Conservation (phyloP, 148 eudicot species). For the Pharnaceum exiguum region DNA sequence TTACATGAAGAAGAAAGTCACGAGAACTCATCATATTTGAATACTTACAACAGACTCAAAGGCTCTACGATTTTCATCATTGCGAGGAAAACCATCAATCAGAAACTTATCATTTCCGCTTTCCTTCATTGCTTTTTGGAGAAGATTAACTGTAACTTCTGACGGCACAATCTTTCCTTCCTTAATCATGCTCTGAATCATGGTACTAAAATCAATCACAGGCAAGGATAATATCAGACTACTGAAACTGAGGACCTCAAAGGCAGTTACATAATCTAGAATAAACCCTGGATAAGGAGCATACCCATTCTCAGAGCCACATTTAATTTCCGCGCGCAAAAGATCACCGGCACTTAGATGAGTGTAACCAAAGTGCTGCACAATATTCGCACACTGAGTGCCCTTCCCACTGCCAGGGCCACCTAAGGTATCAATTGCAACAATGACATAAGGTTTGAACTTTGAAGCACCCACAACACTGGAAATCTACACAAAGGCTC, state of each 20-base stretch:
- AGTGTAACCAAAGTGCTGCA: conserved; percentile 37
- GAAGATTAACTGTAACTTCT: conserved; percentile 71
- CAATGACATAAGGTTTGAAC: neutral
- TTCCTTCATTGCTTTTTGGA: conserved; percentile 59
- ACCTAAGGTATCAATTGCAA: conserved; percentile 14
- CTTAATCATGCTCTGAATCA: conserved; percentile 80
- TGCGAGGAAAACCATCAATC: conserved; percentile 84
- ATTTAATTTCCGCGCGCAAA: conserved; percentile 39
- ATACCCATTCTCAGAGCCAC: conserved; percentile 45
- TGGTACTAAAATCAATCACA: conserved; percentile 37
- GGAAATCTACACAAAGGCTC: neutral
- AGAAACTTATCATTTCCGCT: conserved; percentile 64
- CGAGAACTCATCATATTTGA: neutral
- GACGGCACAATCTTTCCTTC: conserved; percentile 88
- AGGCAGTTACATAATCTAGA: neutral
- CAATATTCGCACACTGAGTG: conserved; percentile 40
- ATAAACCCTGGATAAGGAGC: neutral
- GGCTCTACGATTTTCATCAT: conserved; percentile 69
- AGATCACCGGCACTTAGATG: conserved; percentile 47
- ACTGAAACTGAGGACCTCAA: neutral
- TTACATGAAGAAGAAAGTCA: neutral
- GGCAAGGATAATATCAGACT: neutral
- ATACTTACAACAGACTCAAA: conserved; percentile 75
- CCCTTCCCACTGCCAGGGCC: conserved; percentile 50
- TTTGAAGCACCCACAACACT: neutral